Conservation (phyloP, 2,329 filamentous ascomycete species). For the Metarhizium anisopliae region DNA sequence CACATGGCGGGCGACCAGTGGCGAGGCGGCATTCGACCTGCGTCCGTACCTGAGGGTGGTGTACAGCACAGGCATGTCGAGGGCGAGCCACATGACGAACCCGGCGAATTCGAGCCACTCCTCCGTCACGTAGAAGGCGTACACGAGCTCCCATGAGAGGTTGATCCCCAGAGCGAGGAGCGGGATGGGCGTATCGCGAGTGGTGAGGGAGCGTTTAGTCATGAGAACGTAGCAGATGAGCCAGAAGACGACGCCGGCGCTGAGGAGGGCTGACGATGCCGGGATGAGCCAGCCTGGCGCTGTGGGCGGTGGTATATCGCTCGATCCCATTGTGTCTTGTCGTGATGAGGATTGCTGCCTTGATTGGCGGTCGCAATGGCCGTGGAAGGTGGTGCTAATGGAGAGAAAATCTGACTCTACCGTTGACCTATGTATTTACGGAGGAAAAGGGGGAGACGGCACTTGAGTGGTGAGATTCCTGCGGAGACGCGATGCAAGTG, state of each 20-base stretch:
- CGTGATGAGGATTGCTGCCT: background rate
- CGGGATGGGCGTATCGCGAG: slow-evolving; percentile 40
- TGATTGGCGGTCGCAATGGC: background rate
- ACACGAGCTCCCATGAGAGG: slow-evolving; percentile 43
- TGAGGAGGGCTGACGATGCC: slow-evolving; percentile 24
- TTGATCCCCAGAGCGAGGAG: slow-evolving; percentile 39
- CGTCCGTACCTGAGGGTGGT: slow-evolving; percentile 33
- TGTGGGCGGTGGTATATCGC: slow-evolving; percentile 26
- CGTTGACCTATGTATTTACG: too few relatives aligned
- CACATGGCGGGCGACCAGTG: slow-evolving; percentile 32
- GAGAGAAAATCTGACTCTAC: too few relatives aligned
- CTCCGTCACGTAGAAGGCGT: slow-evolving; percentile 37
- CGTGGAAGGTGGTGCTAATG: too few relatives aligned
- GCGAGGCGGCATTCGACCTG: slow-evolving; percentile 32
- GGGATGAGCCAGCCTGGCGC: slow-evolving; percentile 29
- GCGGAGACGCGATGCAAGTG: too few relatives aligned
- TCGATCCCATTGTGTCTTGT: slow-evolving; percentile 25
- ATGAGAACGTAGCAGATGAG: slow-evolving; percentile 37
- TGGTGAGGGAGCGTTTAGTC: slow-evolving; percentile 33
- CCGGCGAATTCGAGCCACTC: slow-evolving; percentile 31
- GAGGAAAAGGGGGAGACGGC: too few relatives aligned
- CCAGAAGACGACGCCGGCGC: slow-evolving; percentile 30
- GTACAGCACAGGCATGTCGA: slow-evolving; percentile 39
- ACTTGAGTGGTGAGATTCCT: too few relatives aligned
- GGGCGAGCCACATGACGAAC: slow-evolving; percentile 38